Base-by-base conservation (phyloP, 2,329 filamentous ascomycete genomes). In the Colletotrichum graminicola region DNA sequence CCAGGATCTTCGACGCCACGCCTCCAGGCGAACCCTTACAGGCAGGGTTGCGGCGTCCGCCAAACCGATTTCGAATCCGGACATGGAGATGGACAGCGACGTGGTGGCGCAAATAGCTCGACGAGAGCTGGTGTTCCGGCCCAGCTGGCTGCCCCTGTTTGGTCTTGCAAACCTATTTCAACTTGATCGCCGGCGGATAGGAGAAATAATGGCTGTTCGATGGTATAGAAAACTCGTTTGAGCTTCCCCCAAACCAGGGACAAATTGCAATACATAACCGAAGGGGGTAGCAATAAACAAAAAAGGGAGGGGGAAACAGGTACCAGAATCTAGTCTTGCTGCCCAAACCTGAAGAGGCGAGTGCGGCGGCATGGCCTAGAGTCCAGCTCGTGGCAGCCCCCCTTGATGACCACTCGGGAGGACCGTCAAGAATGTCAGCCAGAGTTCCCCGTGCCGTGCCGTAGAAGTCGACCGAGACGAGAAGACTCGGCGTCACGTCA, bases 381-480 rank as follows among this genome's bases (percentile, higher is more conserved):
- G 57, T 29, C 47, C 41, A 43, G 43, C 68, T 71, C 65, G 65
- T 68, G 68, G 65, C 68, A 71, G 65, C 59, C 65, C 59, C 59
- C 29, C 36, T 55, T 21, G 21, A 34, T 43, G 59, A 45, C 43
- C 43, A 54, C 14, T 47, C 59, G 29, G 65, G 52, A 26, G 39
- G 51, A 34, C 51, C 36, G 39, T 41, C 49, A 41, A 43, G 11
- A 62, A 54, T 59, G 36, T 18, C 68, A 62, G 39, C 23, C 45
- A 32, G 39, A 16, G n/a, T 34, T 29, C 14, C 62, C 54, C 41
- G 34, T 29, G 23, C 23, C 61, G 26, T n/a, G 8, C 55, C 51
- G 65, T 47, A 32, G 1, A n/a, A 45, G 59, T 23, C 26, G 45
- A 49, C 52, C 34, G 21, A 32, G 34, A 32, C 60, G 14, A 54